Conservation (phyloP, 2,329 filamentous ascomycete genomes). For the Fusarium papillatum region DNA sequence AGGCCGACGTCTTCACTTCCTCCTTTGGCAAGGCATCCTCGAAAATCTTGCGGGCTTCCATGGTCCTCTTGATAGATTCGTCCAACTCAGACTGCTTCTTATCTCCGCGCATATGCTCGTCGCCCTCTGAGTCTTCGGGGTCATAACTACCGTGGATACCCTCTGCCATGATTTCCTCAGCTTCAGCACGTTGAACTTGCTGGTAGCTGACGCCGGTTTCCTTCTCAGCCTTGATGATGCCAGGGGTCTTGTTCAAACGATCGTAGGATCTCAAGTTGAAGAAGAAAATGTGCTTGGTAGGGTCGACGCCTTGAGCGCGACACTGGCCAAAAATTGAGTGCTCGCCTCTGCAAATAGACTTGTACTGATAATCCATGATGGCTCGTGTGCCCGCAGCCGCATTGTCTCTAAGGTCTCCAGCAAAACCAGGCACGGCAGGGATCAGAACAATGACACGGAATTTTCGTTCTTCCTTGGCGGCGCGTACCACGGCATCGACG, state of each 20-base stretch:
- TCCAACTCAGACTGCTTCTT: slow-evolving; percentile 53
- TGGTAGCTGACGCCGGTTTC: slow-evolving; percentile 87
- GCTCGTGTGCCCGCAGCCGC: slow-evolving; percentile 89
- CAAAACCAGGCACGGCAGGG: slow-evolving; percentile 93
- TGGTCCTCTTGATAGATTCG: slow-evolving; percentile 51
- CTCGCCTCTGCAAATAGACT: slow-evolving; percentile 92
- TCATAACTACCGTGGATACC: slow-evolving; percentile 74
- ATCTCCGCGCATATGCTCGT: slow-evolving; percentile 62
- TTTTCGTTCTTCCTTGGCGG: slow-evolving; percentile 85
- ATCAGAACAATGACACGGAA: slow-evolving; percentile 94
- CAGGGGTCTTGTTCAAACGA: slow-evolving; percentile 86
- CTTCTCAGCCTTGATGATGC: slow-evolving; percentile 81
- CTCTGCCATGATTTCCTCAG: slow-evolving; percentile 87
- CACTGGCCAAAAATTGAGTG: slow-evolving; percentile 91
- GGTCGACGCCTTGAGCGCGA: slow-evolving; percentile 79
- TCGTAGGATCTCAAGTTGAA: slow-evolving; percentile 97
- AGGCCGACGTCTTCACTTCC: slow-evolving; percentile 53
- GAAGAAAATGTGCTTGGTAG: slow-evolving; percentile 85
- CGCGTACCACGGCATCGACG: slow-evolving; percentile 88
- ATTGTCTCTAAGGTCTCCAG: slow-evolving; percentile 87
- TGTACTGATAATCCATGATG: slow-evolving; percentile 99
- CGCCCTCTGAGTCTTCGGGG: slow-evolving; percentile 57
- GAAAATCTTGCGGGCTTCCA: slow-evolving; percentile 65
- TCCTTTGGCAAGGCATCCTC: slow-evolving; percentile 60
- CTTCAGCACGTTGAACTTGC: slow-evolving; percentile 88